A percentile compares a stretch with the other conserved stretches of the same genome.
phyloP scores from a whole-genome alignment of 225 moss, liverwort and hornwort species.

The Pleurozium schreberi region DNA sequence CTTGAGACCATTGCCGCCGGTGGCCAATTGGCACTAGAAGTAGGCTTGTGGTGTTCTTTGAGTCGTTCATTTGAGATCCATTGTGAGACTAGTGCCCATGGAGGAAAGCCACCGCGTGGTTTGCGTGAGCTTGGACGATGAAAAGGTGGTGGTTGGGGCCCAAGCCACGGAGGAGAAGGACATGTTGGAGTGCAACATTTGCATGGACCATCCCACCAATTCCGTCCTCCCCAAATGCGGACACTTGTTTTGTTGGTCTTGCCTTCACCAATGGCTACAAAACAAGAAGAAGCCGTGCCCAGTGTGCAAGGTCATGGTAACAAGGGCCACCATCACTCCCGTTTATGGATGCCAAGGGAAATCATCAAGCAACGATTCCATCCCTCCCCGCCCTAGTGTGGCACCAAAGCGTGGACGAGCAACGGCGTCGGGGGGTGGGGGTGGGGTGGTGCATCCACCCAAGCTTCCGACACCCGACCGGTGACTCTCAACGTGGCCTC shows the following conservation, averaged over 20 bases:
- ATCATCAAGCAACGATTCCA: neutral
- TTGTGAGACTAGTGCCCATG: too few relatives aligned
- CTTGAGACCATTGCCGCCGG: too few relatives aligned
- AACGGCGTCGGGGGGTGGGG: too few relatives aligned
- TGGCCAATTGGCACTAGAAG: too few relatives aligned
- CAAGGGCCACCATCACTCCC: neutral
- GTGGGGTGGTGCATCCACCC: too few relatives aligned
- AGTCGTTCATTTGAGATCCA: accelerated
- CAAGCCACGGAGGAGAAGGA: neutral
- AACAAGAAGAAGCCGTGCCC: neutral
- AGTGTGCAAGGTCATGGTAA: neutral
- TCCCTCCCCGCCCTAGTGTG: neutral
- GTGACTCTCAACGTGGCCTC: too few relatives aligned
- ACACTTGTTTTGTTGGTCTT: neutral
- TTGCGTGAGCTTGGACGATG: neutral
- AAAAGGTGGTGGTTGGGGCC: neutral
- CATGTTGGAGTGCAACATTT: neutral
- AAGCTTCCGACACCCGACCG: neutral
- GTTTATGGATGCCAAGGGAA: neutral
- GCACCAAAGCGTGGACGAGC: neutral
- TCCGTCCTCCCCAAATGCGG: neutral
- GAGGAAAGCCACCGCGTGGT: too few relatives aligned
- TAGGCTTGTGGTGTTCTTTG: too few relatives aligned
- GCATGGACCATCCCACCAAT: neutral
- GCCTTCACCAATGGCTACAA: neutral